Conservation (phyloP, 169 alveolate species). For the Cardiosporidium cionae region DNA sequence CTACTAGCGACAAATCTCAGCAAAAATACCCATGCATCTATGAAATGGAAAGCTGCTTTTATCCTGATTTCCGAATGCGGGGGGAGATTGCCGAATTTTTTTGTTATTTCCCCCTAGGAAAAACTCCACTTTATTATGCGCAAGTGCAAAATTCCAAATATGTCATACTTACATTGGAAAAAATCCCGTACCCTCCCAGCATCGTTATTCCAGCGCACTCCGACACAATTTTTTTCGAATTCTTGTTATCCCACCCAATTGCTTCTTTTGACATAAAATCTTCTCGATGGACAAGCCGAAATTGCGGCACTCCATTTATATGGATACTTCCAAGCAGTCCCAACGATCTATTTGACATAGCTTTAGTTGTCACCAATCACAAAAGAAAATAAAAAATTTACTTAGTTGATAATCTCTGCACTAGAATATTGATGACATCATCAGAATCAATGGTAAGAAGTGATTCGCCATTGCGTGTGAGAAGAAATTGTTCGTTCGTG, state of each 20-base stretch:
- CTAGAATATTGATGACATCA: no score
- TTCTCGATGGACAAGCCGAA: conserved; percentile 27
- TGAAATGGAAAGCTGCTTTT: conserved; percentile 53
- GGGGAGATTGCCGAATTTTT: conserved; percentile 44
- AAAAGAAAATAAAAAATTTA: no score
- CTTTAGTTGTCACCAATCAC: no score
- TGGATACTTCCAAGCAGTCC: conserved; percentile 17
- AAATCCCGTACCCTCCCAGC: conserved; percentile 45
- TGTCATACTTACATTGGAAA: conserved; percentile 26
- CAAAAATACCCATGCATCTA: conserved; percentile 61
- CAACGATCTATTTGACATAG: conserved; percentile 15
- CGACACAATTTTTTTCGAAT: conserved; percentile 19
- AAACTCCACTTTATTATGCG: not conserved
- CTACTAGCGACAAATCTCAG: no score
- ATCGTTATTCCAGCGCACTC: conserved; percentile 36
- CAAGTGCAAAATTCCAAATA: no score
- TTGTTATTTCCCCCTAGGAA: conserved; percentile 46
- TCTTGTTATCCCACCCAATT: conserved; percentile 38
- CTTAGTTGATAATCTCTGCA: no score
- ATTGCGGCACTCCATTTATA: conserved; percentile 33
- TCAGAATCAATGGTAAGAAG: no score
- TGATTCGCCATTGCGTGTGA: no score
- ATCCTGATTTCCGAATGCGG: conserved; percentile 48
- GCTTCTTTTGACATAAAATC: conserved; percentile 27
- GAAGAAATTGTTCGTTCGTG: no score